A percentile compares a stretch with the other conserved stretches of the same genome.
Evolutionary conservation across 768 basidiomycete genomes (phyloP).

Genomic region (Xerocomellus dryophilus): DNA sequence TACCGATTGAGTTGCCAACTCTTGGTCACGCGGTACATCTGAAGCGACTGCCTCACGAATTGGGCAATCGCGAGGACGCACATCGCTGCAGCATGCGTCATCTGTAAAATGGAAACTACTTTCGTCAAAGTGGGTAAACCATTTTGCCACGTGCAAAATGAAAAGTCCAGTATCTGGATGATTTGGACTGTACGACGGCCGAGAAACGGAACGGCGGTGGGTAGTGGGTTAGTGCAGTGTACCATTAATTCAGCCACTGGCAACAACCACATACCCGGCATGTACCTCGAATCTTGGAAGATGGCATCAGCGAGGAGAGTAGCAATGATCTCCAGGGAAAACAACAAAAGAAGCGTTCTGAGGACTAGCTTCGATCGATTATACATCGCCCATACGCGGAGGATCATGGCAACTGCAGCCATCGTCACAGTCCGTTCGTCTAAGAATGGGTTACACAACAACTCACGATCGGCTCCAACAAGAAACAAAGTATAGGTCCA

Average conservation of each 20-base stretch:
- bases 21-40: neutral
- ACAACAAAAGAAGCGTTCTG: neutral
- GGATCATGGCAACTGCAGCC: neutral
- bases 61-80: neutral
- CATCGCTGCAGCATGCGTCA: neutral
- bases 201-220: no score
- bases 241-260: no score
- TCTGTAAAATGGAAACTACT: neutral
- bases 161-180: neutral
- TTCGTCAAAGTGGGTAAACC: neutral
- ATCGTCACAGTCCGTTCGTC: neutral
- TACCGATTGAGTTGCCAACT: neutral
- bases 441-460: neutral
- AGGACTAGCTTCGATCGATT: neutral
- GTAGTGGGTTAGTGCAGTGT: neutral
- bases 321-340: neutral
- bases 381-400: conserved; percentile 4
- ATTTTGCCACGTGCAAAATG: neutral
- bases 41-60: neutral
- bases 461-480: conserved; percentile 7
- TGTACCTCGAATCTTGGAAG: neutral
- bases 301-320: neutral
- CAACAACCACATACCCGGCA: neutral
- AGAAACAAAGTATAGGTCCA: neutral
- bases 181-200: neutral